phyloP scores from a whole-genome alignment of 2,329 filamentous ascomycete genomes.

The Apiospora marii region DNA sequence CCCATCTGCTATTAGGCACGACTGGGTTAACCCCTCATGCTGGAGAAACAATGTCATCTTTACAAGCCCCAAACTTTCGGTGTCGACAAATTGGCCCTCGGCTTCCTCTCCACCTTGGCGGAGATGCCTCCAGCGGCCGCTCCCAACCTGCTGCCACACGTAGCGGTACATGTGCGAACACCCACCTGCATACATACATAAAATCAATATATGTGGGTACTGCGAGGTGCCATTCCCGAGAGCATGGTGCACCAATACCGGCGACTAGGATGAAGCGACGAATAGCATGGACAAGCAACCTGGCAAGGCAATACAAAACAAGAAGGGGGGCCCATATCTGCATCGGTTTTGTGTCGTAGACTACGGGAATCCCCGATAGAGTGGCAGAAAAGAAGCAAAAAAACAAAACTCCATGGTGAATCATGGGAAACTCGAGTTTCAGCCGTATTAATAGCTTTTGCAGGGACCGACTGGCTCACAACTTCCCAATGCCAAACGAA shows the following conservation, averaged over 20 bases:
- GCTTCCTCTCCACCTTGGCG: not conserved
- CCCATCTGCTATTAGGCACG: not conserved
- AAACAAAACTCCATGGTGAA: not conserved
- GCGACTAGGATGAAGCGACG: slow-evolving; percentile 4
- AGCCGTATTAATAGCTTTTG: not conserved
- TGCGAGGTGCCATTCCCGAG: not conserved
- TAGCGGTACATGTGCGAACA: not conserved
- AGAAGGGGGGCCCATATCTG: not conserved
- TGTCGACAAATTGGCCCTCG: not conserved
- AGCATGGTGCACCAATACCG: not conserved
- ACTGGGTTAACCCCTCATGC: not conserved
- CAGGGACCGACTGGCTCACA: not conserved
- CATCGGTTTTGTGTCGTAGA: not conserved
- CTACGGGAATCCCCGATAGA: not conserved
- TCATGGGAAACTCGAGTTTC: slow-evolving; percentile 15
- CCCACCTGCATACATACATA: not conserved
- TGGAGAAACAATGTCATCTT: slow-evolving; percentile 6
- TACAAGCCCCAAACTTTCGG: not conserved
- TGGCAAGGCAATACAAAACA: slow-evolving; percentile 1
- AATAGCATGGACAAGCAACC: not conserved
- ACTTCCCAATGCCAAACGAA: too few species aligned
- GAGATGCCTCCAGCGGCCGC: not conserved
- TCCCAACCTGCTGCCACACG: slow-evolving; percentile 8
- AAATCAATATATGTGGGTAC: slow-evolving; percentile 5
- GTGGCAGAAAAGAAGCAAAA: not conserved